Evolutionary conservation across 108 stramenopile genomes (phyloP), one percentile per base, ranked within the genome.

Genomic region (Skeletonema costatum): DNA sequence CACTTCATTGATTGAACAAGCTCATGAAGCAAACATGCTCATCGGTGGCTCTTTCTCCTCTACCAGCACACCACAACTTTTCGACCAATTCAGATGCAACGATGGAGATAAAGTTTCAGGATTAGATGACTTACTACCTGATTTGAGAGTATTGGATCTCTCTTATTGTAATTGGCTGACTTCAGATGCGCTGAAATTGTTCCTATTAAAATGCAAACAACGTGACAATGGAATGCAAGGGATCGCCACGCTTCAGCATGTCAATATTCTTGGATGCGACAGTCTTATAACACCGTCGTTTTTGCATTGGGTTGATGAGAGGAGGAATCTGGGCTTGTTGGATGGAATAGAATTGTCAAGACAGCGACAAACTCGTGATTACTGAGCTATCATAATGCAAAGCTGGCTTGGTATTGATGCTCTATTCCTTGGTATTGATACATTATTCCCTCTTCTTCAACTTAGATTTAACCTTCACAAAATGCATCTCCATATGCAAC

Each of bases 161-260:
- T 81, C 80, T 7, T 32, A 60, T 59, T 81, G 80, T 36, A 35
- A 63, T 48, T 81, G 73, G 73, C 44, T 81, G 30, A 70, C 80
- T 9, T 64, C 80, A 42, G 48, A 17, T 21, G 70, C 70, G 73
- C 66, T 81, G 38, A 53, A 74, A 35, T 44, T 53, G 32, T 74
- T 74, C 42, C 51, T 74, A 21, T 21, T 71, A 13, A 60, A 71
- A 29, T 51, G 25, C 25, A 44, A 60, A 60, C 30, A 61, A 42
- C 59, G 70, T 11, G 32, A 32, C 10, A 35, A n/a, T 19, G 50
- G 1, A 6, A 1, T 19, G 19, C 11, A 51, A 51, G 19, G 17
- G 19, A 30, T 9, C 31, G 35, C 70, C 17, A 32, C 42, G 13
- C 21, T 71, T 31, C 70, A 58, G 13, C 39, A 71, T 31, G 2